Evolutionary conservation across 306 rosid species (phyloP).

Genomic region (Castanea crenata): DNA sequence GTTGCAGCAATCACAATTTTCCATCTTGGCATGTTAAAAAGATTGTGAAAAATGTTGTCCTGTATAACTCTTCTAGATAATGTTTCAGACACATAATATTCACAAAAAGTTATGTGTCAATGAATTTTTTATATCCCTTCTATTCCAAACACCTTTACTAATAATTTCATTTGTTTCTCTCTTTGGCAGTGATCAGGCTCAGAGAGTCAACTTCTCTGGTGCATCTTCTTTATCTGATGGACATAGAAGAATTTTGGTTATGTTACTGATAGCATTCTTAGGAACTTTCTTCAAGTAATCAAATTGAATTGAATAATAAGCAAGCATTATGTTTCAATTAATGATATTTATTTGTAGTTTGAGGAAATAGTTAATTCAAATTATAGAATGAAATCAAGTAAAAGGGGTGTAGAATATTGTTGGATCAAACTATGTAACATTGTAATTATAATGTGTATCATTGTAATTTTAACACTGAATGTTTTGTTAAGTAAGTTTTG

Average conservation of each 20-base stretch:
- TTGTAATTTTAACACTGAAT: not conserved
- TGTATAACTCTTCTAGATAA: not conserved
- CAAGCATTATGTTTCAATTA: not conserved
- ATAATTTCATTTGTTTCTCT: conserved; percentile 13
- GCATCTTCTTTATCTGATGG: conserved; percentile 33
- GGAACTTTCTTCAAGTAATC: conserved; percentile 33
- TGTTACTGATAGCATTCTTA: conserved; percentile 32
- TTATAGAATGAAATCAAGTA: not conserved
- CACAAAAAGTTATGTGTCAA: not conserved
- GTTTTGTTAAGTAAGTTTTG: not conserved
- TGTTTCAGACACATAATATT: not conserved
- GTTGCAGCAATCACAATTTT: too few relatives aligned
- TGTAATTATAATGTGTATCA: not conserved
- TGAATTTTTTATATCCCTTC: not conserved
- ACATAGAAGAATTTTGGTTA: conserved; percentile 31
- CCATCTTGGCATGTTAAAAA: too few relatives aligned
- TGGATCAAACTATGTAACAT: not conserved
- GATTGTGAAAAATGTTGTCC: too few relatives aligned
- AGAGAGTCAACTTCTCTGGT: conserved; percentile 67
- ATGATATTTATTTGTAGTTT: not conserved
- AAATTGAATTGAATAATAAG: not conserved
- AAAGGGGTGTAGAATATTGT: not conserved
- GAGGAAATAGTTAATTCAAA: not conserved
- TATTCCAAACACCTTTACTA: not conserved
- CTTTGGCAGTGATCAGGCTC: conserved; percentile 77